A percentile compares a stretch with the other conserved stretches of the same genome.
Conservation (phyloP, 805 yeast species). For the Wickerhamomyces hampshirensis region DNA sequence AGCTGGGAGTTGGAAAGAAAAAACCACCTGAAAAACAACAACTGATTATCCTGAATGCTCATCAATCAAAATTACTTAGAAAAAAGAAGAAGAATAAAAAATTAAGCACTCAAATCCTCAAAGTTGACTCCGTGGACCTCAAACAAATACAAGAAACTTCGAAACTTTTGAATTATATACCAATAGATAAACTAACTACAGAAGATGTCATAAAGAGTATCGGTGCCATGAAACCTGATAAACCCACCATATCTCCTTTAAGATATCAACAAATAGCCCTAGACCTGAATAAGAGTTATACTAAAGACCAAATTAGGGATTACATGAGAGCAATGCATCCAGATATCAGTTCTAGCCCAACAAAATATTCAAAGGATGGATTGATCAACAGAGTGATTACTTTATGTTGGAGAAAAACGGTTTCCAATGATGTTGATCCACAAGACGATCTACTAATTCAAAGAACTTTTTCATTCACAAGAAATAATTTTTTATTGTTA, state of each 20-base stretch:
- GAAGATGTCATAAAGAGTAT: slow-evolving; percentile 6
- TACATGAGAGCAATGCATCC: slow-evolving; percentile 13
- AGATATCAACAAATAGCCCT: slow-evolving; percentile 15
- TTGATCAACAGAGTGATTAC: slow-evolving; percentile 8
- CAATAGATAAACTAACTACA: slow-evolving; percentile 1
- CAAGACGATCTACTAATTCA: slow-evolving; percentile 14
- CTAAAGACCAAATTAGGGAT: slow-evolving; percentile 12
- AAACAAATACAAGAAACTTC: slow-evolving; percentile 6
- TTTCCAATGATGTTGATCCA: slow-evolving; percentile 12
- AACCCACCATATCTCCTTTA: slow-evolving; percentile 12
- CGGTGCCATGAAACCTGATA: slow-evolving; percentile 15
- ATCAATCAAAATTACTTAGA: slow-evolving; percentile 15
- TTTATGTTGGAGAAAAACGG: slow-evolving; percentile 15
- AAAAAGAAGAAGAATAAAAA: slow-evolving; percentile 2
- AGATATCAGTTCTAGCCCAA: not conserved
- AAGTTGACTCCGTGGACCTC: slow-evolving; percentile 2
- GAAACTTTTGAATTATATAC: slow-evolving; percentile 6
- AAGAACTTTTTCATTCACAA: slow-evolving; percentile 17
- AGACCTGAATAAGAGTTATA: slow-evolving; percentile 12
- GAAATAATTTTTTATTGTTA: slow-evolving; percentile 18
- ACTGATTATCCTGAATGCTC: slow-evolving; percentile 20
- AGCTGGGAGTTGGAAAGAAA: slow-evolving; percentile 23
- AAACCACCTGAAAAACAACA: slow-evolving; percentile 19
- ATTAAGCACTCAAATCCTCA: not conserved
- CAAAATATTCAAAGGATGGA: slow-evolving; percentile 4